phyloP scores from a whole-genome alignment of 139 green algal genomes.

The Chlorella sp. region DNA sequence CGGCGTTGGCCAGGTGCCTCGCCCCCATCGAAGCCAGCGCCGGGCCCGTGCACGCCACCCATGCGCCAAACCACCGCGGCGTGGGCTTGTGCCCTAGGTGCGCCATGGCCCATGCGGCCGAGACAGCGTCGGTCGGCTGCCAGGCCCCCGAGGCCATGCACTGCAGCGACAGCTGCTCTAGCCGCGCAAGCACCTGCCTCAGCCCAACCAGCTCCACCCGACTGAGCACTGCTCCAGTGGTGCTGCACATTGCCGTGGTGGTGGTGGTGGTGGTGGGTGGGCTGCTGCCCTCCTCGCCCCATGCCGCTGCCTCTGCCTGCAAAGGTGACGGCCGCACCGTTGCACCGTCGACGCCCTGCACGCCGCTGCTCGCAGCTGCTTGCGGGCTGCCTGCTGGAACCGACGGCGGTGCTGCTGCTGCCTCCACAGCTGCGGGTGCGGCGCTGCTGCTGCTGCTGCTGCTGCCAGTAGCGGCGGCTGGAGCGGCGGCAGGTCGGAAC shows the following conservation, averaged over 20 bases:
- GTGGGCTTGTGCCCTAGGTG: neutral
- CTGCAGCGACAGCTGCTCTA: neutral
- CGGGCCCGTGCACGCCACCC: neutral
- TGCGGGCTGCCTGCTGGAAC: no score
- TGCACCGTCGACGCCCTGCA: no score
- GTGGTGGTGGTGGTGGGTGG: no score
- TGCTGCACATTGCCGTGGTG: no score
- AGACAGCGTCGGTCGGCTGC: neutral
- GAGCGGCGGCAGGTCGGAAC: neutral
- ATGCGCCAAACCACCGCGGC: neutral
- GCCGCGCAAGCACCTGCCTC: neutral
- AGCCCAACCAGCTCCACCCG: neutral
- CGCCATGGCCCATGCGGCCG: neutral
- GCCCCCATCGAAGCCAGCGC: neutral
- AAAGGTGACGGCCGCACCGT: no score
- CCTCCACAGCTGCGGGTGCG: neutral
- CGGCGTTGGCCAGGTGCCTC: neutral
- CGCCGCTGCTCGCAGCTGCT: no score
- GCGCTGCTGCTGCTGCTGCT: neutral
- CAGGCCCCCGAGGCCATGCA: neutral
- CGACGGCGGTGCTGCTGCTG: neutral
- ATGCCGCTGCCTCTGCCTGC: no score
- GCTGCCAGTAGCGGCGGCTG: neutral
- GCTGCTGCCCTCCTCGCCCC: no score
- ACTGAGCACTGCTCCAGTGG: neutral